Percentiles rank a stretch among this genome's conserved stretches.
These are phyloP conservation scores for Jatropha podagrica DNA, from an alignment of 441 rosid genomes.

Conservation along the genomic window DNA sequence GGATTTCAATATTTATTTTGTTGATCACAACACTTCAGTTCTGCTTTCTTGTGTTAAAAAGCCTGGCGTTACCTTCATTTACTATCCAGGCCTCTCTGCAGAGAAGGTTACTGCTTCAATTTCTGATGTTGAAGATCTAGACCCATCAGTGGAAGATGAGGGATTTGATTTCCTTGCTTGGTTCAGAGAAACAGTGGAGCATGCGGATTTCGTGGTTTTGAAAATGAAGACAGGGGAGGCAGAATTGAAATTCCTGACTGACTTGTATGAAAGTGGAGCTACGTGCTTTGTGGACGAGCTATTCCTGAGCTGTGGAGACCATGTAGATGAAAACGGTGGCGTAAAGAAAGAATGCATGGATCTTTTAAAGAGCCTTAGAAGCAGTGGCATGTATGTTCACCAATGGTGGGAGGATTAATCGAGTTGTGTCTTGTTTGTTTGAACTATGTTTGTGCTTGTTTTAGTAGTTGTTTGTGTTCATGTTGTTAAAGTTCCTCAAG, in stretches of 20 bases:
- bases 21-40: slow-evolving; percentile 74
- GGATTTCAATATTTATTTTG: slow-evolving; percentile 61
- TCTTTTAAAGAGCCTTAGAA: slow-evolving; percentile 51
- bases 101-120: slow-evolving; percentile 19
- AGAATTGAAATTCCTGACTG: slow-evolving; percentile 52
- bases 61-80: slow-evolving; percentile 68
- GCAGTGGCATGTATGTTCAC: slow-evolving; percentile 70
- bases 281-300: slow-evolving; percentile 73
- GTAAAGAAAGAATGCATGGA: slow-evolving; percentile 42
- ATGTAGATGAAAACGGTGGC: slow-evolving; percentile 25
- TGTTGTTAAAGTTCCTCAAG: background rate
- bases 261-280: slow-evolving; percentile 53
- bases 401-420: slow-evolving; percentile 69
- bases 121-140: slow-evolving; percentile 38
- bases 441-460: background rate
- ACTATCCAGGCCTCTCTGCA: slow-evolving; percentile 64
- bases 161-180: slow-evolving; percentile 65
- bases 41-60: slow-evolving; percentile 57
- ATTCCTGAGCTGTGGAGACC: slow-evolving; percentile 54
- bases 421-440: background rate
- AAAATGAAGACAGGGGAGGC: slow-evolving; percentile 65
- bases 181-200: slow-evolving; percentile 60
- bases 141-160: slow-evolving; percentile 51
- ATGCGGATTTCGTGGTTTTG: slow-evolving; percentile 69
- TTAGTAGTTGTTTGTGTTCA: background rate